These are phyloP conservation scores for Bruguiera gymnorhiza DNA, from an alignment of 345 rosid species.

Conservation along the genomic window DNA sequence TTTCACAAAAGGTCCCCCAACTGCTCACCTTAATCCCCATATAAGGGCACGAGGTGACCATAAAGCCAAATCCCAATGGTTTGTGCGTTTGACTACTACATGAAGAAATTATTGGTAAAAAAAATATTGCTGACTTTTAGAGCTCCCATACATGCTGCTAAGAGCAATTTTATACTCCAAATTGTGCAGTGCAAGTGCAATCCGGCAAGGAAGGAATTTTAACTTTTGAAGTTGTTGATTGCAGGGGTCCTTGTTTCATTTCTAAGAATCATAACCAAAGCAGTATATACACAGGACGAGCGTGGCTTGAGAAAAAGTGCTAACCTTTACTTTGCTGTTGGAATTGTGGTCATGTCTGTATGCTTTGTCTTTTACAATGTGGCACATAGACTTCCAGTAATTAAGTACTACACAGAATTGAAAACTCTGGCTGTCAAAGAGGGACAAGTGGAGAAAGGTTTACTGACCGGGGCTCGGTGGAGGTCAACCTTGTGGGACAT, in stretches of 20 bases:
- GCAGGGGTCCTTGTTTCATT: slow-evolving; percentile 93
- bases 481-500: slow-evolving; percentile 59
- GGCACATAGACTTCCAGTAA: slow-evolving; percentile 72
- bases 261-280: slow-evolving; percentile 75
- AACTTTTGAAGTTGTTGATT: slow-evolving; percentile 13
- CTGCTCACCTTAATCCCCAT: too few relatives aligned
- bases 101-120: too few relatives aligned
- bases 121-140: too few relatives aligned
- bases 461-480: slow-evolving; percentile 54
- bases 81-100: too few relatives aligned
- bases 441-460: slow-evolving; percentile 47
- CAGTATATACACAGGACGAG: slow-evolving; percentile 66
- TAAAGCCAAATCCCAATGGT: too few relatives aligned
- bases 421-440: slow-evolving; percentile 53
- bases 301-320: slow-evolving; percentile 77
- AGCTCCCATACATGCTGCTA: too few relatives aligned
- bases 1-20: too few relatives aligned
- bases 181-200: neutral
- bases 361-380: slow-evolving; percentile 72
- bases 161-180: neutral
- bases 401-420: slow-evolving; percentile 63
- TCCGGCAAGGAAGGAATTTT: neutral
- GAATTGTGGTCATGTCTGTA: slow-evolving; percentile 67
- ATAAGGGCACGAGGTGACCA: too few relatives aligned
- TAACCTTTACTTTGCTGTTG: slow-evolving; percentile 67